Base-by-base conservation (phyloP, 1,139 yeast species). In the Suhomyces bokatorum region DNA sequence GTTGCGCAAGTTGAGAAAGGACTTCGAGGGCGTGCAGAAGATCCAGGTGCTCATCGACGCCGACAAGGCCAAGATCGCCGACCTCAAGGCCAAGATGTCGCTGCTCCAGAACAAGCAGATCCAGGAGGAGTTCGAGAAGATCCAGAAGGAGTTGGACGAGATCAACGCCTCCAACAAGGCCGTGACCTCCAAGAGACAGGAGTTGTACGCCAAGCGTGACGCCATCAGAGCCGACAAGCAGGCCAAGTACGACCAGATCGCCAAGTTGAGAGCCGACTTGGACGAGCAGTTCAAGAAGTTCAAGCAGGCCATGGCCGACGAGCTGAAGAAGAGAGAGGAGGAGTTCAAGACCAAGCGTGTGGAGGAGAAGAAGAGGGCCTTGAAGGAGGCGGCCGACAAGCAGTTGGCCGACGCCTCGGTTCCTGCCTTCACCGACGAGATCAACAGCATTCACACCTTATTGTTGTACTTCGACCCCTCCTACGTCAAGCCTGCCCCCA, bases 381-480 rank as follows among this genome's bases (percentile, higher is more conserved):
- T 78, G 57, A 75, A 81, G 66, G 81, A 81, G 52, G 75, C 78
- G 61, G 83, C 93, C 53, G 89, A 87, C 59, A 73, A 75, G 52
- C 78, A 79, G 59, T 75, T 83, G 65, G 73, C 77, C 45, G 80
- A 78, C 50, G 90, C 90, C 44, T 86, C 91, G 30, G 74, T 77
- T 58, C 97, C 98, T 36, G 98, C 97, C 32, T 91, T 87, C 71
- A 81, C 85, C 50, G 70, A 70, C 39, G 93, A 89, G 69, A 83
- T 88, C 58, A 77, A 75, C 56, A 74, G 85, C 50, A 87, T 93
- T 60, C 89, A 88, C 67, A 73, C 76, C 51, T 75, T 89, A 61
- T 76, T 90, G 64, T 61, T 70, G 35, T 80, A 81, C 69, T 87
- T 91, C 58, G 96, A 89, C 63, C 95, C 96, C 54, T 66, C 83